Percentiles rank a stretch among this genome's conserved stretches.
Conservation (phyloP, 768 basidiomycete species). For the Tricholoma saponaceum region DNA sequence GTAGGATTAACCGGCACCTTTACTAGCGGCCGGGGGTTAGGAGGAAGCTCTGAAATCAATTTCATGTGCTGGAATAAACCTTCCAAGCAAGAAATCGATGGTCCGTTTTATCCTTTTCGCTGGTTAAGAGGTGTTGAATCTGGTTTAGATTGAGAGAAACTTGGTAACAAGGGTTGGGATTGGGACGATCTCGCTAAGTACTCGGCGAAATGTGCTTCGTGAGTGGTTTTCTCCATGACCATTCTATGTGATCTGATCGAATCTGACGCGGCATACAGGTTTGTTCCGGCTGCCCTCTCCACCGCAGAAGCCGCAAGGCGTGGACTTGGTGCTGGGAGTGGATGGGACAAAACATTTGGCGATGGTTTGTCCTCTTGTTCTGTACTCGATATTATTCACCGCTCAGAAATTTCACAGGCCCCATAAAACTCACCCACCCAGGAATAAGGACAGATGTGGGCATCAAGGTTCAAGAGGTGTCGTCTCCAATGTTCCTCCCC, state of each 20-base stretch:
- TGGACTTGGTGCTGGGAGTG: background rate
- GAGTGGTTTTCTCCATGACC: background rate
- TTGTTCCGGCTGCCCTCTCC: background rate
- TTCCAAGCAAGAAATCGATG: constrained; percentile 21
- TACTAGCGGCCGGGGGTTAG: constrained; percentile 8
- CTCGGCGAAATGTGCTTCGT: constrained; percentile 3
- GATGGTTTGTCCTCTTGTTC: background rate
- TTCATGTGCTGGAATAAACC: constrained; percentile 29
- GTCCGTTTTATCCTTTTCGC: constrained; percentile 11
- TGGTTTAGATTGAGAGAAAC: constrained; percentile 23
- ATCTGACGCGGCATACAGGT: background rate
- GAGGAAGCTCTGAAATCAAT: constrained; percentile 43
- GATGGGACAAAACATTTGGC: background rate
- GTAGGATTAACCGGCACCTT: background rate
- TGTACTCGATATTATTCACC: background rate
- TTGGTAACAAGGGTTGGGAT: constrained; percentile 52
- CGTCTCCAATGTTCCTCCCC: background rate
- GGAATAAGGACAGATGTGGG: background rate
- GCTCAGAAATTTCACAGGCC: background rate
- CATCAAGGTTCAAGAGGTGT: background rate
- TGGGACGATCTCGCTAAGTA: constrained; percentile 38
- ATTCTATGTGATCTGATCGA: background rate
- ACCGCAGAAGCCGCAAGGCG: background rate
- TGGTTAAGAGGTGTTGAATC: background rate
- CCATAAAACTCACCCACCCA: background rate